Conservation (phyloP, 208 protist genomes). For the Kentomonas sorsogonicus region DNA sequence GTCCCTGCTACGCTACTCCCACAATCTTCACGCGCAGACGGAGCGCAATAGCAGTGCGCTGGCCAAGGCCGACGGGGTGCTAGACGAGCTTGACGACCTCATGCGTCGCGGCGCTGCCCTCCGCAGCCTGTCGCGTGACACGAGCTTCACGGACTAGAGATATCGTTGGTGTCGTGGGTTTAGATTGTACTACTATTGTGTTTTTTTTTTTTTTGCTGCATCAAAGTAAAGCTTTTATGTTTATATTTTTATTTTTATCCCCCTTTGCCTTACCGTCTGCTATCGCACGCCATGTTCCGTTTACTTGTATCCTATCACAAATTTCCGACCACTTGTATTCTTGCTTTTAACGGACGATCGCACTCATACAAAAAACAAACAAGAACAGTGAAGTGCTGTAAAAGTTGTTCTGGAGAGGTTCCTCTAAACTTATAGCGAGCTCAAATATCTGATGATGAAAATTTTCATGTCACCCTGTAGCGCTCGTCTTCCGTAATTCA, state of each 20-base stretch:
- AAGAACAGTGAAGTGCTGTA: no score
- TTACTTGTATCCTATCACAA: constrained; percentile 1
- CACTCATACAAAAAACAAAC: no score
- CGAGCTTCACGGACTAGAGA: no score
- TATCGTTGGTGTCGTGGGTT: not conserved
- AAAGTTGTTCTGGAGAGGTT: no score
- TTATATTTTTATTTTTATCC: not conserved
- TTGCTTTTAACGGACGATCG: not conserved
- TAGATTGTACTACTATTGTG: constrained; percentile 3
- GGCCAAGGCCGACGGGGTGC: constrained; percentile 20
- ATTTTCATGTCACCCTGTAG: no score
- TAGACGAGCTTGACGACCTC: constrained; percentile 47
- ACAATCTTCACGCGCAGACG: constrained; percentile 31
- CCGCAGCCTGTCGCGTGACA: no score
- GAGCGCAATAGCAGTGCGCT: constrained; percentile 31
- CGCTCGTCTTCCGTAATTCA: no score
- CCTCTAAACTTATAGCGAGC: no score
- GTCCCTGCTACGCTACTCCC: constrained; percentile 51
- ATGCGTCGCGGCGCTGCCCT: constrained; percentile 31
- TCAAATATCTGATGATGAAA: no score
- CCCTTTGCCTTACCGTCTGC: not conserved
- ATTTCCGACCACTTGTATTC: not conserved
- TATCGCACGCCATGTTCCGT: constrained; percentile 2
- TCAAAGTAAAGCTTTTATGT: not conserved
- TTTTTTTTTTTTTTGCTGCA: constrained; percentile 9